Evolutionary conservation across 148 eudicot species (phyloP).

Genomic region (Cornus controversa): DNA sequence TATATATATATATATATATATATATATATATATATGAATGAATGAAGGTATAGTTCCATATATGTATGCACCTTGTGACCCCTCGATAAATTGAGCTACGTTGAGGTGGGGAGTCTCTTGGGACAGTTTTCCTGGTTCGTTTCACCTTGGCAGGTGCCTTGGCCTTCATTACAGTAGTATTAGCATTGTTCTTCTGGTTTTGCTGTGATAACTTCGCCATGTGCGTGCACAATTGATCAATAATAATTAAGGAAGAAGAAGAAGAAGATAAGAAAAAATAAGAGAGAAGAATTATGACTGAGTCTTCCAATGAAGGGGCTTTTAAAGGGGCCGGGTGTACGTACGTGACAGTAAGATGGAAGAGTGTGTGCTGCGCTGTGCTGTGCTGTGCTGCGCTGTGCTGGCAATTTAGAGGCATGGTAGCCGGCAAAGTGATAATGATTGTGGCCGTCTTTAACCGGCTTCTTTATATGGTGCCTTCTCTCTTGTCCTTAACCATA

Average conservation of each 20-base stretch:
- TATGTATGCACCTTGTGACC: constrained; percentile 53
- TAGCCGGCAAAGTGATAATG: constrained; percentile 3
- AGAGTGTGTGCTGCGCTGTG: no score
- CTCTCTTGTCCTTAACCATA: constrained; percentile 6
- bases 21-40: no score
- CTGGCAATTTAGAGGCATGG: constrained; percentile 10
- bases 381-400: no score
- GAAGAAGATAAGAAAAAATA: no score
- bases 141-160: constrained; percentile 45
- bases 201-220: constrained; percentile 30
- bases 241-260: background rate
- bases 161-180: constrained; percentile 20
- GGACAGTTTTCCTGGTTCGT: constrained; percentile 50
- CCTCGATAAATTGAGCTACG: constrained; percentile 81
- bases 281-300: background rate
- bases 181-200: background rate
- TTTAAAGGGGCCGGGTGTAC: constrained; percentile 27
- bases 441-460: constrained; percentile 15
- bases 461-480: background rate
- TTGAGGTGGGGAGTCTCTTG: constrained; percentile 61
- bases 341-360: background rate
- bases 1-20: no score
- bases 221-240: background rate
- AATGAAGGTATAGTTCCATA: background rate
- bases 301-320: constrained; percentile 26